These are phyloP conservation scores for Pilaira anomala DNA, from an alignment of 192 early-diverging fungal genomes.

Conservation along the genomic window DNA sequence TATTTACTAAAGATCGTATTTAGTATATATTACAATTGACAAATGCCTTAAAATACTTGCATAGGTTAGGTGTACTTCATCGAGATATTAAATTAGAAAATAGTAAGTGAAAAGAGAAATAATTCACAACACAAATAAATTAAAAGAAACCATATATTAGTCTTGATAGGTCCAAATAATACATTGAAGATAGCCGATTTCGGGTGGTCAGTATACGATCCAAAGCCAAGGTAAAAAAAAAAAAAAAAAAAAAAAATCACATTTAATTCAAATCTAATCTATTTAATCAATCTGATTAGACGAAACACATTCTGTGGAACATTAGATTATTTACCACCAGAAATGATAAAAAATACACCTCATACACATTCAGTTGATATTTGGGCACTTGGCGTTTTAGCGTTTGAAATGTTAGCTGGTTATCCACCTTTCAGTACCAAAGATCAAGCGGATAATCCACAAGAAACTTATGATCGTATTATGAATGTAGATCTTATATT, in stretches of 20 bases:
- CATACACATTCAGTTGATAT: constrained; percentile 82
- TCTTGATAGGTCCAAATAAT: constrained; percentile 71
- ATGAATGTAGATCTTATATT: constrained; percentile 59
- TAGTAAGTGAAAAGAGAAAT: constrained; percentile 15
- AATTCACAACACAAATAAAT: constrained; percentile 18
- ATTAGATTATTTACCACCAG: constrained; percentile 92
- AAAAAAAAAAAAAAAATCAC: constrained; percentile 51
- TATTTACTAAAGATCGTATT: too few species aligned
- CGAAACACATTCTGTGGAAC: constrained; percentile 92
- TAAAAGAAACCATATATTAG: constrained; percentile 2
- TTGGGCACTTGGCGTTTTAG: constrained; percentile 90
- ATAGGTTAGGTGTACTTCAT: constrained; percentile 90
- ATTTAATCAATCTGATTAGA: constrained; percentile 62
- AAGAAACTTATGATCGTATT: constrained; percentile 78
- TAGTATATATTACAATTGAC: constrained; percentile 85
- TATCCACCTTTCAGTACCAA: constrained; percentile 76
- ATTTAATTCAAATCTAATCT: constrained; percentile 26
- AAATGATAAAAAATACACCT: constrained; percentile 85
- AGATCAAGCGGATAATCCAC: constrained; percentile 47
- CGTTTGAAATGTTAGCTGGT: constrained; percentile 91
- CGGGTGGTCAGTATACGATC: constrained; percentile 93
- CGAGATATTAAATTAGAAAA: constrained; percentile 85
- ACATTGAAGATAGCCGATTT: constrained; percentile 94
- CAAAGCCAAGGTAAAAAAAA: constrained; percentile 78
- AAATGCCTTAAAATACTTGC: constrained; percentile 74